Evolutionary conservation across 1,284 basidiomycete species (phyloP).

Genomic region (Trichosporon sp.): DNA sequence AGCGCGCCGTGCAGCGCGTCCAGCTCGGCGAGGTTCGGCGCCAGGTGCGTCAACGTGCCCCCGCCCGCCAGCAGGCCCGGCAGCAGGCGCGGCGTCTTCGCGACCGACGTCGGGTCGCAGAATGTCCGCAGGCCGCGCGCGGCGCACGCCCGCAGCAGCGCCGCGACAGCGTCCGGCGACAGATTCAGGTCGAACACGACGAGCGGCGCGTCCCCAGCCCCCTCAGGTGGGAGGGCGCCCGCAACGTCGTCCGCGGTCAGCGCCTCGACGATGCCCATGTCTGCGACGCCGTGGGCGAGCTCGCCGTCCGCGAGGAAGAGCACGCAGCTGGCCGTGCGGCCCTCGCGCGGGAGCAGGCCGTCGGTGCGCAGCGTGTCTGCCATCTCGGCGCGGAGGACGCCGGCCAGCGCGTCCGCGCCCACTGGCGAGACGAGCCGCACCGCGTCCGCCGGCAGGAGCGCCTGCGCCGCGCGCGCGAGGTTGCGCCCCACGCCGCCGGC

Average conservation of each 20-base stretch:
- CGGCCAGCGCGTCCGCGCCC: slow-evolving; percentile 62
- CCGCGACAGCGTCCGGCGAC: slow-evolving; percentile 55
- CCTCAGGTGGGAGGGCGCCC: not conserved
- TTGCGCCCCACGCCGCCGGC: slow-evolving; percentile 92
- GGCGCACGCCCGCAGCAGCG: slow-evolving; percentile 51
- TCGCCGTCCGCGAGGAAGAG: slow-evolving; percentile 74
- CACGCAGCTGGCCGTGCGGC: slow-evolving; percentile 73
- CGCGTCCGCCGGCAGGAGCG: slow-evolving; percentile 27
- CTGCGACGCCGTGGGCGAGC: slow-evolving; percentile 78
- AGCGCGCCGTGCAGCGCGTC: slow-evolving; percentile 57
- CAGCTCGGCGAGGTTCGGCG: slow-evolving; percentile 77
- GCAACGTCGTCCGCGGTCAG: slow-evolving; percentile 35
- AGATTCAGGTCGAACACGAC: slow-evolving; percentile 83
- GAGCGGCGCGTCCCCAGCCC: slow-evolving; percentile 52
- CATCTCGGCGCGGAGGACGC: slow-evolving; percentile 60
- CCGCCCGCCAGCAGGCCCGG: slow-evolving; percentile 57
- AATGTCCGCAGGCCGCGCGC: slow-evolving; percentile 40
- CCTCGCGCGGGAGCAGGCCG: slow-evolving; percentile 57
- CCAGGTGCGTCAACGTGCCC: slow-evolving; percentile 59
- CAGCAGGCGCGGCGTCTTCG: slow-evolving; percentile 69
- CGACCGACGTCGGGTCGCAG: slow-evolving; percentile 76
- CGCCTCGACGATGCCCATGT: slow-evolving; percentile 71
- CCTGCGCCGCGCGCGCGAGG: slow-evolving; percentile 74
- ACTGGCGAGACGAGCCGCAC: slow-evolving; percentile 52
- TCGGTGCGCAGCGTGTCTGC: slow-evolving; percentile 70